These are phyloP conservation scores for Aspergillus thermomutatus DNA, from an alignment of 2,329 filamentous ascomycete species.

Conservation along the genomic window DNA sequence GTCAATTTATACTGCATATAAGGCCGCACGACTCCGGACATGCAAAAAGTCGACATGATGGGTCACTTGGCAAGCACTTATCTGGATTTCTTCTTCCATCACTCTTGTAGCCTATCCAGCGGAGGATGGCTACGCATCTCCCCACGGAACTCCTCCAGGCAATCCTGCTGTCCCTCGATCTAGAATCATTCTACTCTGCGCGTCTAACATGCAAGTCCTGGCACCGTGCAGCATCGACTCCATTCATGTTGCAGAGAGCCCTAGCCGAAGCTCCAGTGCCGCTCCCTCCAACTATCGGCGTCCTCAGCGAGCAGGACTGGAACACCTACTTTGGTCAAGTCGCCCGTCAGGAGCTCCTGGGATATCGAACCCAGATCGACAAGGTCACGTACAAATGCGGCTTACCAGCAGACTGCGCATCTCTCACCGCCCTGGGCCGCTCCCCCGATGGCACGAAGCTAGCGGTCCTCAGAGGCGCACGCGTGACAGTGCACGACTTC, in stretches of 20 bases:
- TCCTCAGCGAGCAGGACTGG: constrained; percentile 14
- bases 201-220: constrained; percentile 15
- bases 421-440: constrained; percentile 5
- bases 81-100: too few relatives aligned
- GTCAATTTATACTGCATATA: too few relatives aligned
- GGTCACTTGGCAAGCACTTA: too few relatives aligned
- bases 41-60: too few relatives aligned
- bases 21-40: too few relatives aligned
- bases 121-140: constrained; percentile 8
- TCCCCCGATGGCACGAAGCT: constrained; percentile 11
- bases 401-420: constrained; percentile 8
- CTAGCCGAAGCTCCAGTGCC: constrained; percentile 11
- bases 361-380: constrained; percentile 4
- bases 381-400: constrained; percentile 7
- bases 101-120: too few relatives aligned
- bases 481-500: constrained; percentile 7
- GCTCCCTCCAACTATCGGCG: constrained; percentile 5
- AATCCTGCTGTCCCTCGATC: constrained; percentile 14
- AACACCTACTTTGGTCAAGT: constrained; percentile 14
- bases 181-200: constrained; percentile 16
- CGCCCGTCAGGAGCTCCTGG: constrained; percentile 13
- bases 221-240: constrained; percentile 12
- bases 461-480: constrained; percentile 12
- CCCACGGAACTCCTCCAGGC: constrained; percentile 19
- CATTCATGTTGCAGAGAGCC: constrained; percentile 12